Evolutionary conservation across 345 rosid species (phyloP), one percentile per base, ranked within the genome.

Genomic region (Pistacia integerrima): DNA sequence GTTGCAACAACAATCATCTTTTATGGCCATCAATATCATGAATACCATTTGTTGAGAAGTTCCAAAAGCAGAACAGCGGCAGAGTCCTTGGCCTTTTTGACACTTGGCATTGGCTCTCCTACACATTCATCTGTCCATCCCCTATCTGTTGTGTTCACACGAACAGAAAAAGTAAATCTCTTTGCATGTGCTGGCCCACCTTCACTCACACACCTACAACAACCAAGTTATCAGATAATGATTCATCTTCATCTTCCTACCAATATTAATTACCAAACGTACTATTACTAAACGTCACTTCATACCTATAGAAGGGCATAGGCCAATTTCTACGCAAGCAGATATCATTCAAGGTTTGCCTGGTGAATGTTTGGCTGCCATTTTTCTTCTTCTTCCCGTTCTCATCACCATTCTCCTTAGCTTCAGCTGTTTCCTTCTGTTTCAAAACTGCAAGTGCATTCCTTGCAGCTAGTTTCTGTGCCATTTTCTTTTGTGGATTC

Each of bases 111-210:
- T 0, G 99, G 93, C 86, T 93, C 98, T 12, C 98, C 99, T 3
- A 96, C 77, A 49, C 99, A 96, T 73, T 96, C 99, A 79, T 92
- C 98, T 0, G 94, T 96, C 97, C 97, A 90, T 75, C 99, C 97
- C 77, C 73, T 84, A 61, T 92, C 99, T 13, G 74, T 82, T 4
- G 97, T 93, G 79, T 93, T 93, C 74, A 96, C 94, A 18, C 91
- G 91, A 46, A 90, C 99, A 0, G 94, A 92, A 80, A 85, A 96
- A 0, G 98, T 93, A 78, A 92, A 93, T 85, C 97, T 86, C 87
- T 91, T 93, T 12, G 97, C 99, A 77, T 96, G 99, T 2, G 98
- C 99, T 11, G 98, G 98, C 36, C 99, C 99, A 72, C 99, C 97
- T 85, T 96, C 99, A 48, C 77, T 85, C 75, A 89, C 94, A 82